These are phyloP conservation scores for Lachancea thermotolerans DNA, from an alignment of 805 yeast genomes.

Conservation along the genomic window DNA sequence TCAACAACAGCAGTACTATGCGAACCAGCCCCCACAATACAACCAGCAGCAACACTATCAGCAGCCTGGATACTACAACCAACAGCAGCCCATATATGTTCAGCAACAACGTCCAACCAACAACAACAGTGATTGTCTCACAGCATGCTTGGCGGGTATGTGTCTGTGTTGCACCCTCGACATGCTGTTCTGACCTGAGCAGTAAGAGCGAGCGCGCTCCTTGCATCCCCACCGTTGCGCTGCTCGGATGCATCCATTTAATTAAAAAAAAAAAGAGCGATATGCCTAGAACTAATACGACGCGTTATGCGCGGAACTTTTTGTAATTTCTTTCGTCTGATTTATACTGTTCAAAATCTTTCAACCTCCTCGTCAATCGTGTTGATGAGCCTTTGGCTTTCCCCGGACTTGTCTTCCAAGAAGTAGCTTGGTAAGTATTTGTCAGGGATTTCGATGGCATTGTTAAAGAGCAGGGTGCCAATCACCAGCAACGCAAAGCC, in stretches of 20 bases:
- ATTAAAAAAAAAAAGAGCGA: background rate
- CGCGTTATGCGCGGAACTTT: background rate
- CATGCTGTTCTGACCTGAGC: slow-evolving; percentile 35
- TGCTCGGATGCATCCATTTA: background rate
- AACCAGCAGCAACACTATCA: slow-evolving; percentile 33
- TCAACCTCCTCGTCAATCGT: slow-evolving; percentile 39
- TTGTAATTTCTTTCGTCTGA: background rate
- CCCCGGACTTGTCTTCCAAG: slow-evolving; percentile 24
- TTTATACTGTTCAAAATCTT: slow-evolving; percentile 20
- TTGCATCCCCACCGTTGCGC: background rate
- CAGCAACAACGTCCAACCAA: slow-evolving; percentile 40
- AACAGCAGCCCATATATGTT: slow-evolving; percentile 36
- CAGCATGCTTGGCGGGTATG: slow-evolving; percentile 48
- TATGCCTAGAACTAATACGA: no score
- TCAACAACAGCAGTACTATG: slow-evolving; percentile 15
- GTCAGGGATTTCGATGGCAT: slow-evolving; percentile 48
- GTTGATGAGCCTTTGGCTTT: slow-evolving; percentile 27
- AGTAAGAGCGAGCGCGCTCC: background rate
- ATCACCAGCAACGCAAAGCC: slow-evolving; percentile 60
- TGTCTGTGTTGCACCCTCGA: slow-evolving; percentile 53
- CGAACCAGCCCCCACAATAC: slow-evolving; percentile 18
- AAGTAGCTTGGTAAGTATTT: slow-evolving; percentile 43
- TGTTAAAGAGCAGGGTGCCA: slow-evolving; percentile 72
- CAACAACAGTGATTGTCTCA: slow-evolving; percentile 39
- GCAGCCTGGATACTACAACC: slow-evolving; percentile 38